These are phyloP conservation scores for Dimargaris verticillata DNA, from an alignment of 192 early-diverging fungal genomes.

Conservation along the genomic window DNA sequence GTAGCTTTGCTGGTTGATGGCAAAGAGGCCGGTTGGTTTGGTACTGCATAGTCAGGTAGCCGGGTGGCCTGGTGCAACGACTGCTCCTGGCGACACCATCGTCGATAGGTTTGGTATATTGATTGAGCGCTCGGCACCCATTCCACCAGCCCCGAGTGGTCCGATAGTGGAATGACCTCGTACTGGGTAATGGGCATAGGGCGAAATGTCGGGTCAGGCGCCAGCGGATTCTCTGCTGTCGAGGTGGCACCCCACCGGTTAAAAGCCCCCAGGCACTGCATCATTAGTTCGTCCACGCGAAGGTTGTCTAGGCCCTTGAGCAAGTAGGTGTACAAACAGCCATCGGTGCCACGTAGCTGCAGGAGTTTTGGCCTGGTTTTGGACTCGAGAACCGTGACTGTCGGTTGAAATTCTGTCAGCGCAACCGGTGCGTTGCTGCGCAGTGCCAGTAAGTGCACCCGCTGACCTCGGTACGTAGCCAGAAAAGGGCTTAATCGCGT, in stretches of 20 bases:
- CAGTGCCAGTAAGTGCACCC: not conserved
- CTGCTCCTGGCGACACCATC: not conserved
- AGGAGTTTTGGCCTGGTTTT: slow-evolving; percentile 1
- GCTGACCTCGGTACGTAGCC: not conserved
- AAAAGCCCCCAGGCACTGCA: slow-evolving; percentile 38
- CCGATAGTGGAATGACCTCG: slow-evolving; percentile 63
- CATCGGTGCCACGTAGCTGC: slow-evolving; percentile 24
- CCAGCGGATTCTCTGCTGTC: not conserved
- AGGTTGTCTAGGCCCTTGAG: slow-evolving; percentile 89
- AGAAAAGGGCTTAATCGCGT: not conserved
- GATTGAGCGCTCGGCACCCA: slow-evolving; percentile 68
- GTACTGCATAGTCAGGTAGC: not conserved
- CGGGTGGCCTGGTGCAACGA: not conserved
- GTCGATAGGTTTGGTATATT: slow-evolving; percentile 32
- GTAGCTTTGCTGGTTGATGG: not conserved
- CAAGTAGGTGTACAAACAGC: slow-evolving; percentile 46
- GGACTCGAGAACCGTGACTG: not conserved
- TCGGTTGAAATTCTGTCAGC: not conserved
- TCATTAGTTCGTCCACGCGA: slow-evolving; percentile 81
- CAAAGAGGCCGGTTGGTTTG: not conserved
- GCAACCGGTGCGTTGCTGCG: not conserved
- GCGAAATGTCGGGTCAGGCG: not conserved
- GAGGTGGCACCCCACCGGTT: slow-evolving; percentile 14
- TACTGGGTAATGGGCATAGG: slow-evolving; percentile 14
- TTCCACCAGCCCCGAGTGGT: slow-evolving; percentile 78